A percentile compares a stretch with the other conserved stretches of the same genome.
These are phyloP conservation scores for Talaromyces sp. DNA, from an alignment of 2,329 filamentous ascomycete species.

Conservation along the genomic window DNA sequence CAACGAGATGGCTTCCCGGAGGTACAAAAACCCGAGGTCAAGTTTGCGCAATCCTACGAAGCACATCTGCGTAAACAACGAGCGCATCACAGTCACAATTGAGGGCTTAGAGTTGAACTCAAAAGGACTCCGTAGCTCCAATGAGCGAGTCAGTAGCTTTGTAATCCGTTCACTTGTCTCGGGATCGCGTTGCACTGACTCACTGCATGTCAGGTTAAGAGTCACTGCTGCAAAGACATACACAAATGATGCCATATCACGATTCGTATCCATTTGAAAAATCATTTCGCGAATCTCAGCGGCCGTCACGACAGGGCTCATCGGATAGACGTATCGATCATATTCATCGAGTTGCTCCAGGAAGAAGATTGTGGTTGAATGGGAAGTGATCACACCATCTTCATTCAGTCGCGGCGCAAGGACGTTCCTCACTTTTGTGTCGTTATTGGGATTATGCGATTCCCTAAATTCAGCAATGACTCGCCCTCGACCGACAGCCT, in stretches of 20 bases:
- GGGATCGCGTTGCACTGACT: constrained; percentile 21
- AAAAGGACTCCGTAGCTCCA: constrained; percentile 36
- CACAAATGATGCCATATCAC: constrained; percentile 42
- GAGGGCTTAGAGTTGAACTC: constrained; percentile 41
- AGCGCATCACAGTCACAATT: constrained; percentile 50
- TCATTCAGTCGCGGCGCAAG: background rate
- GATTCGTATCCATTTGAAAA: constrained; percentile 36
- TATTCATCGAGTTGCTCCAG: constrained; percentile 43
- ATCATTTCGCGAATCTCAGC: constrained; percentile 38
- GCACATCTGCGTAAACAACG: constrained; percentile 53
- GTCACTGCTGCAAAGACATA: constrained; percentile 48
- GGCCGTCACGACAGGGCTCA: constrained; percentile 46
- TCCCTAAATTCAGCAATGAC: constrained; percentile 42
- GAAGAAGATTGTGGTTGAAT: constrained; percentile 5
- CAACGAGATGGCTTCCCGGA: constrained; percentile 50
- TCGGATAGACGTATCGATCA: constrained; percentile 45
- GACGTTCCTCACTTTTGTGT: background rate
- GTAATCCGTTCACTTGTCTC: constrained; percentile 29
- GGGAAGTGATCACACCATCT: constrained; percentile 11
- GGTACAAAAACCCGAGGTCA: constrained; percentile 50
- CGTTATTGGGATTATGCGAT: background rate
- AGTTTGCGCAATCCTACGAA: constrained; percentile 49
- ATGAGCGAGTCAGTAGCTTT: constrained; percentile 32
- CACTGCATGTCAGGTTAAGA: constrained; percentile 39
- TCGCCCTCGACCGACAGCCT: constrained; percentile 38